Conservation (phyloP, 2,329 filamentous ascomycete species). For the Fusarium sacchari region DNA sequence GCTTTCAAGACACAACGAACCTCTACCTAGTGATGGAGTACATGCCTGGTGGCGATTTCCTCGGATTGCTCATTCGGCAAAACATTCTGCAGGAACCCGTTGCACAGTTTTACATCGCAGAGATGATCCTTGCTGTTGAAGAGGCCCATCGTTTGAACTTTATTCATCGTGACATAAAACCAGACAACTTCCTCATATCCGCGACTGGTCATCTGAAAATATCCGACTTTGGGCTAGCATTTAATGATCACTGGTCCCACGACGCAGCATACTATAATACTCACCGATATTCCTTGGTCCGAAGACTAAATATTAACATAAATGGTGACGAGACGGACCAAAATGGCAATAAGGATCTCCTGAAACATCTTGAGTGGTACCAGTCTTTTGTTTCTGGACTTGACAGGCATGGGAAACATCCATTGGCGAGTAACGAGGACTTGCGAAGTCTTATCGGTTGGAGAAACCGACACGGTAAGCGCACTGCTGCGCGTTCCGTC, state of each 20-base stretch:
- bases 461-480: slow-evolving; percentile 75
- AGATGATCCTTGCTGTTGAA: slow-evolving; percentile 96
- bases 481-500: slow-evolving; percentile 81
- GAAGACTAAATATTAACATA: slow-evolving; percentile 78
- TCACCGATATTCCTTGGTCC: slow-evolving; percentile 80
- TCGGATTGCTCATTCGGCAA: slow-evolving; percentile 85
- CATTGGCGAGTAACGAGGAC: slow-evolving; percentile 40
- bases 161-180: slow-evolving; percentile 96
- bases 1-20: slow-evolving; percentile 86
- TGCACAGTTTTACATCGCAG: slow-evolving; percentile 87
- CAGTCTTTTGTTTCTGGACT: slow-evolving; percentile 46
- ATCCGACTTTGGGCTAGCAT: slow-evolving; percentile 94
- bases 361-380: slow-evolving; percentile 48
- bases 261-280: slow-evolving; percentile 87
- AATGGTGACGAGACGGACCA: slow-evolving; percentile 78
- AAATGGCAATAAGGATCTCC: slow-evolving; percentile 57
- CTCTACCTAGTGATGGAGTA: slow-evolving; percentile 98
- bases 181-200: slow-evolving; percentile 95
- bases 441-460: slow-evolving; percentile 67
- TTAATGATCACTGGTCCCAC: slow-evolving; percentile 95
- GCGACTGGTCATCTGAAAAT: slow-evolving; percentile 92
- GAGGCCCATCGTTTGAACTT: slow-evolving; percentile 88
- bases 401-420: slow-evolving; percentile 49
- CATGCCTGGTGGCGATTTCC: slow-evolving; percentile 95
- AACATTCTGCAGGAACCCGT: slow-evolving; percentile 82